These are phyloP conservation scores for Warburgia ugandensis DNA, from an alignment of 164 flowering plant species.

Conservation along the genomic window DNA sequence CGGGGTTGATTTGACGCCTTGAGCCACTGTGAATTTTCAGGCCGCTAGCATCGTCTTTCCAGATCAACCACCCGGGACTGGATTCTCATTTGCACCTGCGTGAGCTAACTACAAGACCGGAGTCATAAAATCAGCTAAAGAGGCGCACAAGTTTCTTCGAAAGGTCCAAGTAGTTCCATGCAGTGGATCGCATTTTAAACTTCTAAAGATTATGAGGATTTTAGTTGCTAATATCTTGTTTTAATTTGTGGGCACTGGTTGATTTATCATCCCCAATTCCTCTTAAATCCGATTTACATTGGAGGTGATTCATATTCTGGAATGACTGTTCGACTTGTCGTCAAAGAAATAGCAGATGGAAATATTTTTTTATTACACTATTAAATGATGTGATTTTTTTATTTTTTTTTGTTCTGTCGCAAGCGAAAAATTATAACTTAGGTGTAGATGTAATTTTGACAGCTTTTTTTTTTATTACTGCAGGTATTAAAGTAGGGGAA, in stretches of 20 bases:
- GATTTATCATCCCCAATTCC: conserved; percentile 12
- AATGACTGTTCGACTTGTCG: conserved; percentile 16
- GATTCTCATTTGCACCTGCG: conserved; percentile 16
- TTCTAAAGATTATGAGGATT: background rate
- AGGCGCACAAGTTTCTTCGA: conserved; percentile 10
- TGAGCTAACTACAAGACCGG: background rate
- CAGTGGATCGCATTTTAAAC: background rate
- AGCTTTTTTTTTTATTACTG: too few species aligned
- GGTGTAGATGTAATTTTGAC: too few species aligned
- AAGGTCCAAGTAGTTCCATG: conserved; percentile 13
- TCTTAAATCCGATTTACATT: conserved; percentile 23
- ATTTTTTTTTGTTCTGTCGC: too few species aligned
- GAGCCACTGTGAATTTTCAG: conserved; percentile 5
- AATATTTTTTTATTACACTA: background rate
- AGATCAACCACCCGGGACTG: conserved; percentile 20
- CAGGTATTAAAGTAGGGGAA: too few species aligned
- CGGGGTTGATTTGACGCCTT: background rate
- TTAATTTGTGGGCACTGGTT: conserved; percentile 22
- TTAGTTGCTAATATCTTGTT: background rate
- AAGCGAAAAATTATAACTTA: too few species aligned
- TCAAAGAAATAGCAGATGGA: conserved; percentile 19
- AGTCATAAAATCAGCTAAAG: conserved; percentile 5
- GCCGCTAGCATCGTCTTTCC: conserved; percentile 13
- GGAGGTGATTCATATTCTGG: conserved; percentile 33
- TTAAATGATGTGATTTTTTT: too few species aligned